These are phyloP conservation scores for Penicillium palitans DNA, from an alignment of 2,329 filamentous ascomycete genomes.

Conservation along the genomic window DNA sequence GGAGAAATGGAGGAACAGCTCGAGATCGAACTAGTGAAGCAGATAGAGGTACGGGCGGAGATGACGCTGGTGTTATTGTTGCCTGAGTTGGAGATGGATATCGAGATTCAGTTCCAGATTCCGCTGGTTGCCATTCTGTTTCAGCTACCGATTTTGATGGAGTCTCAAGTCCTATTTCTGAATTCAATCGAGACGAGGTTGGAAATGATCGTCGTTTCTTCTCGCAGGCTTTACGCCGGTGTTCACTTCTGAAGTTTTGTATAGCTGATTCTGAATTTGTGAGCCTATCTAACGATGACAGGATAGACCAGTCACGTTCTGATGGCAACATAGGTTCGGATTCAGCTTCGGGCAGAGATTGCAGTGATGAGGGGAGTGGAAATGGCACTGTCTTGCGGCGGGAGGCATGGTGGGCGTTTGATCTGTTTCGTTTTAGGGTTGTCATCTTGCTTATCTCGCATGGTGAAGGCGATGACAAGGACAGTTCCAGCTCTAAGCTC, in stretches of 20 bases:
- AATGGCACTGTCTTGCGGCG: not conserved
- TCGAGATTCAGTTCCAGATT: not conserved
- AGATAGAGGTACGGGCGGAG: not conserved
- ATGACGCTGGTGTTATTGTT: not conserved
- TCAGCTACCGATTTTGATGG: not conserved
- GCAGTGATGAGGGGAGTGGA: not conserved
- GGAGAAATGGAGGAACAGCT: too few species aligned
- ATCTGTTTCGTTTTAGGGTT: not conserved
- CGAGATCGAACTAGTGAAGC: not conserved
- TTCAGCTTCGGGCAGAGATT: not conserved
- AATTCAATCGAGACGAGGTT: not conserved
- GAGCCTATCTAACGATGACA: not conserved
- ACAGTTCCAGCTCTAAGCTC: not conserved
- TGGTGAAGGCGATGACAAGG: not conserved
- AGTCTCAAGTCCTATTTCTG: not conserved
- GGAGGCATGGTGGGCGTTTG: not conserved
- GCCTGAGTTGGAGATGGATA: not conserved
- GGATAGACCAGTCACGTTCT: not conserved
- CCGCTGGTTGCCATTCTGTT: not conserved
- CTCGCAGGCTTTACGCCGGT: not conserved
- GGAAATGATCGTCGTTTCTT: not conserved
- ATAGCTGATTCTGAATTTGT: not conserved
- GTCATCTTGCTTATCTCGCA: too few species aligned
- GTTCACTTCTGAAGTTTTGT: not conserved
- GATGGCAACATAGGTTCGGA: not conserved